phyloP scores from a whole-genome alignment of 177 flowering plant species.

The Telopea speciosissima region DNA sequence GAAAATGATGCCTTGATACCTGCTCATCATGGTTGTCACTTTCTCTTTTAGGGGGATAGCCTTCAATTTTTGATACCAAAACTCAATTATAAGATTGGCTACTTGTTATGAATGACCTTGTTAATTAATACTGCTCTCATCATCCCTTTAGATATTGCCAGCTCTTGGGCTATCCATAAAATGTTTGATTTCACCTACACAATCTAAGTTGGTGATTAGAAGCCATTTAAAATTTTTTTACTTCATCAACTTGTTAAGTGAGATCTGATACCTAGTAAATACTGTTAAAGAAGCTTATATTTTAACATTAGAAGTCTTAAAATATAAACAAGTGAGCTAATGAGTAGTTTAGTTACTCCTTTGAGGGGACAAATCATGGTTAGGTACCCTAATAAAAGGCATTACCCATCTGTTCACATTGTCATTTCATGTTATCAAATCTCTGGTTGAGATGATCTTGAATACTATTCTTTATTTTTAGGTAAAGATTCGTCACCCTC shows the following conservation, averaged over 20 bases:
- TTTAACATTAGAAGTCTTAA: neutral
- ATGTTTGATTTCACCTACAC: too few relatives aligned
- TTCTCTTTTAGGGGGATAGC: neutral
- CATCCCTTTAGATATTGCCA: neutral
- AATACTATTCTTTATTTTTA: neutral
- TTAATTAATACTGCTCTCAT: too few relatives aligned
- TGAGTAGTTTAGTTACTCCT: slow-evolving; percentile 2
- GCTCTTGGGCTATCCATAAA: too few relatives aligned
- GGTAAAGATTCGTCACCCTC: neutral
- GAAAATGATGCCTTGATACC: neutral
- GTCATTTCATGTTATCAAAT: slow-evolving; percentile 20
- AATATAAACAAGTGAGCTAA: neutral
- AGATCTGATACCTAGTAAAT: too few relatives aligned
- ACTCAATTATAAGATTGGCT: neutral
- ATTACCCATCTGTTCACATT: slow-evolving; percentile 15
- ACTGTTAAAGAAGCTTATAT: neutral
- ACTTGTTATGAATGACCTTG: neutral
- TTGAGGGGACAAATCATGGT: slow-evolving; percentile 16
- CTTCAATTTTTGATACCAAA: neutral
- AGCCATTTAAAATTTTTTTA: too few relatives aligned
- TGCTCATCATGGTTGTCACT: neutral
- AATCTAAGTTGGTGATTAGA: too few relatives aligned
- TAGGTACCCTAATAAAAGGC: slow-evolving; percentile 21
- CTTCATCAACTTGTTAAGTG: too few relatives aligned
- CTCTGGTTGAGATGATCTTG: slow-evolving; percentile 14